These are phyloP conservation scores for Hygrocybe punicea DNA, from an alignment of 768 basidiomycete genomes.

Conservation along the genomic window DNA sequence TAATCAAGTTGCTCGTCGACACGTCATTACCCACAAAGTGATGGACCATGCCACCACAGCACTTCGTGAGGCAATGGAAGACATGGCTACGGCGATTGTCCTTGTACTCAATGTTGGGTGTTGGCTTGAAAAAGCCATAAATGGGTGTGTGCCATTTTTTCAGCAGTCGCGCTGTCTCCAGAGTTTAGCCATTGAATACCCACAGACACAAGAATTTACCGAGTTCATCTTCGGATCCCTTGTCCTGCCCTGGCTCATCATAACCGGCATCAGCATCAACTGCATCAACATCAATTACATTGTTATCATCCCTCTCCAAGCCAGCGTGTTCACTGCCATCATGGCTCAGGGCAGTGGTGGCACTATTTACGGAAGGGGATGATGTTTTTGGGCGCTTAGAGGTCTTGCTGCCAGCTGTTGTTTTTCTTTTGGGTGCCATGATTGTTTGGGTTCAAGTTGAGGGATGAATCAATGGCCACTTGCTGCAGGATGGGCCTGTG, in stretches of 20 bases:
- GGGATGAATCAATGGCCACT: neutral
- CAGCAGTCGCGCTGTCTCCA: neutral
- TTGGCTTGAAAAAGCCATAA: conserved; percentile 35
- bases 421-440: neutral
- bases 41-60: conserved; percentile 19
- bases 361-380: neutral
- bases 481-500: neutral
- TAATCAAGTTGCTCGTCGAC: conserved; percentile 30
- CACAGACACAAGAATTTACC: neutral
- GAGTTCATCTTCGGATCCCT: neutral
- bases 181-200: neutral
- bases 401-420: neutral
- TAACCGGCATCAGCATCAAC: neutral
- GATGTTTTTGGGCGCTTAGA: neutral
- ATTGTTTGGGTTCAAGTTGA: neutral
- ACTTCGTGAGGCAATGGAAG: conserved; percentile 25
- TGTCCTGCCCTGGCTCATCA: neutral
- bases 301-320: neutral
- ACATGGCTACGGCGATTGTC: conserved; percentile 20
- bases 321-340: neutral
- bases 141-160: conserved; percentile 15
- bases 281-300: neutral
- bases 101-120: conserved; percentile 17
- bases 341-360: neutral
- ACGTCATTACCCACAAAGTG: conserved; percentile 20